Conservation (phyloP, 2,329 filamentous ascomycete genomes). For the Xylariaceae sp. region DNA sequence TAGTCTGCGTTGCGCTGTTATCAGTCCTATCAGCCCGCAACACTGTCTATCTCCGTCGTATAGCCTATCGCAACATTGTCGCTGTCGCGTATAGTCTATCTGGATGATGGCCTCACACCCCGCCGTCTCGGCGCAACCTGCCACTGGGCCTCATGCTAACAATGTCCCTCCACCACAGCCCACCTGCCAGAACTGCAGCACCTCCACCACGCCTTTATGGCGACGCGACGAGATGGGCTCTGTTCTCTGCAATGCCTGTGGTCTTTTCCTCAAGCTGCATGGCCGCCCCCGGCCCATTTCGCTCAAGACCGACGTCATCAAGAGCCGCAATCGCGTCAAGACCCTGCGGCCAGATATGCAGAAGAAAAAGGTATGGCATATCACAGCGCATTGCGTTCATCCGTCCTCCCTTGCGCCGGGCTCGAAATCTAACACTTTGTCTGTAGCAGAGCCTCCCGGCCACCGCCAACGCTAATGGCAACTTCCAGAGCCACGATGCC, state of each 20-base stretch:
- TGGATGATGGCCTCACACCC: slow-evolving; percentile 36
- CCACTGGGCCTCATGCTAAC: slow-evolving; percentile 46
- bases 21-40: no score
- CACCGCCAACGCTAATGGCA: slow-evolving; percentile 59
- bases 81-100: slow-evolving; percentile 19
- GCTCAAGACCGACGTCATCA: slow-evolving; percentile 98
- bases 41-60: no score
- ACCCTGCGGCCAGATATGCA: slow-evolving; percentile 74
- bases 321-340: slow-evolving; percentile 97
- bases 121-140: slow-evolving; percentile 26
- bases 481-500: slow-evolving; percentile 50
- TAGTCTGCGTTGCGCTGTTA: slow-evolving; percentile 15
- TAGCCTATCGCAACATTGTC: slow-evolving; percentile 4
- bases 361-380: slow-evolving; percentile 77
- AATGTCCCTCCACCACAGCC: slow-evolving; percentile 72
- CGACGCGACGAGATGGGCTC: slow-evolving; percentile 93
- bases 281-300: slow-evolving; percentile 90
- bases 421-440: slow-evolving; percentile 1
- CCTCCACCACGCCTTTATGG: slow-evolving; percentile 95
- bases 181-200: slow-evolving; percentile 93
- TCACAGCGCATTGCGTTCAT: slow-evolving; percentile 10
- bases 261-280: slow-evolving; percentile 94
- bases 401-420: slow-evolving; percentile 1
- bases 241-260: slow-evolving; percentile 97
- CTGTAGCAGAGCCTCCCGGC: slow-evolving; percentile 40